Percentiles rank a stretch among this genome's conserved stretches.
Evolutionary conservation across 1,284 basidiomycete species (phyloP).

Genomic region (Heterobasidion parviporum): DNA sequence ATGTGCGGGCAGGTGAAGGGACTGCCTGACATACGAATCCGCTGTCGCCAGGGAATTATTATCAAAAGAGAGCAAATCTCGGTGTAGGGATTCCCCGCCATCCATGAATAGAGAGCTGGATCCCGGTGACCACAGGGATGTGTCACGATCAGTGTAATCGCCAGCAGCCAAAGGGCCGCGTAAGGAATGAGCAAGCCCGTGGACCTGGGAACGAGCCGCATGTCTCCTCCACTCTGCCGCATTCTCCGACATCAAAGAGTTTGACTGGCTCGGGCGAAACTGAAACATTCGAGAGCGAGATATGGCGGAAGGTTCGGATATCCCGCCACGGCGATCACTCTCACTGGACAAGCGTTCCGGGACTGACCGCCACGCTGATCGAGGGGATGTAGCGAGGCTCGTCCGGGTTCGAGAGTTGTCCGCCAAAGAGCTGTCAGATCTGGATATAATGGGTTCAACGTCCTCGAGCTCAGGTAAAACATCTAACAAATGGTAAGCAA

Average conservation of each 20-base stretch:
- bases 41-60: neutral
- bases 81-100: neutral
- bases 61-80: neutral
- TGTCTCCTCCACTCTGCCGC: constrained; percentile 6
- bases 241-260: constrained; percentile 1
- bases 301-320: neutral
- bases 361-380: neutral
- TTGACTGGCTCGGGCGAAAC: constrained; percentile 3
- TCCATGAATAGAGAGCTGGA: neutral
- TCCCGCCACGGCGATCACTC: neutral
- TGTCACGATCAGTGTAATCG: neutral
- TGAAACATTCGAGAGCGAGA: neutral
- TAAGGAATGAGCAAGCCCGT: too few species aligned
- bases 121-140: neutral
- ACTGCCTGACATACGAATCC: neutral
- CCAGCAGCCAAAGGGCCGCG: neutral
- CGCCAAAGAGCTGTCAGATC: too few species aligned
- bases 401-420: too few species aligned
- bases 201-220: constrained; percentile 5
- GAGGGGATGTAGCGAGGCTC: neutral
- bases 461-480: too few species aligned
- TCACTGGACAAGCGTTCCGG: neutral
- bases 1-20: neutral
- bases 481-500: too few species aligned
- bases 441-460: too few species aligned